A percentile compares a stretch with the other conserved stretches of the same genome.
phyloP scores from a whole-genome alignment of 176 grass and related monocot species.

The Ananas comosus region DNA sequence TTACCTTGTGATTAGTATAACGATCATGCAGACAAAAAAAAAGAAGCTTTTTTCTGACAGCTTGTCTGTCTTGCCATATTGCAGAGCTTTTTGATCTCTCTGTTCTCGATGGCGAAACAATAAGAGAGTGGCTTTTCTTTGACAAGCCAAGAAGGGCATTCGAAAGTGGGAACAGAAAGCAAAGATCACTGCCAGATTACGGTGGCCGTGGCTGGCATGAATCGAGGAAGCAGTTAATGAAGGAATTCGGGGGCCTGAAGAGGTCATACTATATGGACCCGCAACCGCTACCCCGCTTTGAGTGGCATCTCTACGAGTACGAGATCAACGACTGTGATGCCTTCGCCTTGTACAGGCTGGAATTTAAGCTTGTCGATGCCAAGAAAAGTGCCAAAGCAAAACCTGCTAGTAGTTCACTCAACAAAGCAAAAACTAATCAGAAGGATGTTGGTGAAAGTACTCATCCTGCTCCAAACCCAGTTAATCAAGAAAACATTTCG shows the following conservation, averaged over 20 bases:
- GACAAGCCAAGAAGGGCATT: constrained; percentile 92
- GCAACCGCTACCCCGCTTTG: constrained; percentile 53
- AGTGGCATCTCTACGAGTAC: constrained; percentile 94
- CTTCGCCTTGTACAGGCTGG: constrained; percentile 66
- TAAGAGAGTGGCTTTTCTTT: constrained; percentile 96
- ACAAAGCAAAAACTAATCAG: constrained; percentile 37
- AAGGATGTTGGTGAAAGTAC: constrained; percentile 36
- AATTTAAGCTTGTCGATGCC: constrained; percentile 58
- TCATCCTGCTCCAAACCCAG: constrained; percentile 18
- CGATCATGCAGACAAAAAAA: background rate
- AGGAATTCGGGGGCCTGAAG: constrained; percentile 69
- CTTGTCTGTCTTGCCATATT: constrained; percentile 12
- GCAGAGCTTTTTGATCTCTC: constrained; percentile 85
- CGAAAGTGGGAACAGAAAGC: constrained; percentile 83
- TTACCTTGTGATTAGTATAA: too few species aligned
- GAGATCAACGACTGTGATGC: constrained; percentile 73
- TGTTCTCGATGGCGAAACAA: constrained; percentile 77
- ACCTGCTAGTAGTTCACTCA: constrained; percentile 29
- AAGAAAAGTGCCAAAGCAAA: constrained; percentile 72
- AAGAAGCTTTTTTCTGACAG: background rate
- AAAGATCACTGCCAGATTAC: constrained; percentile 88
- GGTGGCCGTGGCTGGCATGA: constrained; percentile 87
- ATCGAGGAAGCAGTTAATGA: constrained; percentile 88
- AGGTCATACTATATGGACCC: constrained; percentile 98
- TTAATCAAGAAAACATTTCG: constrained; percentile 23